Conservation (phyloP, 306 rosid species). For the Elaeagnus macrophylla region DNA sequence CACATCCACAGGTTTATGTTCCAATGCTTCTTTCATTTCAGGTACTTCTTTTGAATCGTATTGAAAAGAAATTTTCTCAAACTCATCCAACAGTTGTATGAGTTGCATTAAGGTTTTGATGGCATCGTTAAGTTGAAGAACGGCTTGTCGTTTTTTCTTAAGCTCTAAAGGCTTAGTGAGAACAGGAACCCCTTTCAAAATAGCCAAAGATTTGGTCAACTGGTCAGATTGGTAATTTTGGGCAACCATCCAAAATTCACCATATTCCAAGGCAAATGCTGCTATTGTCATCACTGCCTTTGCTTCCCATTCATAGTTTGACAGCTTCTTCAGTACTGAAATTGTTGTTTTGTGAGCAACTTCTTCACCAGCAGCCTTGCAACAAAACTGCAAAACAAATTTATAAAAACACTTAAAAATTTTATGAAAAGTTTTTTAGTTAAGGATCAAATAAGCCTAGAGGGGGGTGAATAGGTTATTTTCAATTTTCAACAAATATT, state of each 20-base stretch:
- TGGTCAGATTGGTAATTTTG: conserved; percentile 33
- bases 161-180: conserved; percentile 22
- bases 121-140: conserved; percentile 36
- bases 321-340: conserved; percentile 34
- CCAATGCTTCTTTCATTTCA: conserved; percentile 21
- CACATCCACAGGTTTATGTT: conserved; percentile 39
- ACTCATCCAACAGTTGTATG: conserved; percentile 28
- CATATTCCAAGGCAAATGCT: conserved; percentile 53
- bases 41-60: conserved; percentile 37
- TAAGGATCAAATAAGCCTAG: no score
- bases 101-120: conserved; percentile 32
- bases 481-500: no score
- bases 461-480: no score
- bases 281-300: conserved; percentile 47
- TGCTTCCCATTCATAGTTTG: conserved; percentile 38
- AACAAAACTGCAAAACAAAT: conserved; percentile 47
- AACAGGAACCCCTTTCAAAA: conserved; percentile 37
- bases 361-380: conserved; percentile 43
- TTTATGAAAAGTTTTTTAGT: no score
- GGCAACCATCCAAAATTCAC: conserved; percentile 50
- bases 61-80: conserved; percentile 27
- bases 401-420: no score
- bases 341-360: conserved; percentile 40
- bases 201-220: conserved; percentile 41
- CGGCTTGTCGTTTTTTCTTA: conserved; percentile 24